These are phyloP conservation scores for Russula sp. DNA, from an alignment of 768 basidiomycete species.

Conservation along the genomic window DNA sequence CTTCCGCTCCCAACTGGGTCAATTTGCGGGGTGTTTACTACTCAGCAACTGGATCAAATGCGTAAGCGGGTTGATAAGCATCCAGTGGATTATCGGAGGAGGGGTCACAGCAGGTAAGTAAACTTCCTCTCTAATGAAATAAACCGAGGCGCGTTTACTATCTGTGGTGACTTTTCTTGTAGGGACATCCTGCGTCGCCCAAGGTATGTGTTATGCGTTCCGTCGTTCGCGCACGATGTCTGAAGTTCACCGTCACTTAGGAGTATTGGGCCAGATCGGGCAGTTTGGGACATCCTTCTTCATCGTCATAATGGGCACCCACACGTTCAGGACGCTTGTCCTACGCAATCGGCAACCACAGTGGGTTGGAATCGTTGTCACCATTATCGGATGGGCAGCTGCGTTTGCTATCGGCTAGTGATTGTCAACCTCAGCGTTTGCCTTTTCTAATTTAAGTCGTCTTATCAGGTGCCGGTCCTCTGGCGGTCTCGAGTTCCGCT, in stretches of 20 bases:
- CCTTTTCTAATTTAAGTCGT: constrained; percentile 3
- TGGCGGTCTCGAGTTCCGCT: constrained; percentile 32
- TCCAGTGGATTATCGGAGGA: constrained; percentile 42
- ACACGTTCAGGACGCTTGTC: constrained; percentile 63
- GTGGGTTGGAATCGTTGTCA: constrained; percentile 40
- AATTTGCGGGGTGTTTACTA: constrained; percentile 60
- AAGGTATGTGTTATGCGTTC: constrained; percentile 41
- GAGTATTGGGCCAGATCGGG: constrained; percentile 53
- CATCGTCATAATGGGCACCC: constrained; percentile 55
- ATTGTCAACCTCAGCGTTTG: constrained; percentile 22
- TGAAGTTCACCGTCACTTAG: constrained; percentile 32
- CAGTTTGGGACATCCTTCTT: constrained; percentile 60
- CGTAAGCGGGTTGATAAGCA: constrained; percentile 47
- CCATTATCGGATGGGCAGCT: constrained; percentile 49
- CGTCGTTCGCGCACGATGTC: not conserved
- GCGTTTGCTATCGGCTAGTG: constrained; percentile 46
- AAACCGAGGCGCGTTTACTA: constrained; percentile 24
- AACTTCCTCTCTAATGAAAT: not conserved
- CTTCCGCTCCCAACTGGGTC: constrained; percentile 66
- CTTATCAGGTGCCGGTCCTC: constrained; percentile 22
- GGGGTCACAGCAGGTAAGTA: constrained; percentile 46
- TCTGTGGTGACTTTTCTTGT: not conserved
- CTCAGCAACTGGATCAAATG: constrained; percentile 51
- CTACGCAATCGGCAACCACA: constrained; percentile 47
- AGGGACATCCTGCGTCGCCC: constrained; percentile 40